Evolutionary conservation across 768 basidiomycete species (phyloP).

Genomic region (Paxillus involutus): DNA sequence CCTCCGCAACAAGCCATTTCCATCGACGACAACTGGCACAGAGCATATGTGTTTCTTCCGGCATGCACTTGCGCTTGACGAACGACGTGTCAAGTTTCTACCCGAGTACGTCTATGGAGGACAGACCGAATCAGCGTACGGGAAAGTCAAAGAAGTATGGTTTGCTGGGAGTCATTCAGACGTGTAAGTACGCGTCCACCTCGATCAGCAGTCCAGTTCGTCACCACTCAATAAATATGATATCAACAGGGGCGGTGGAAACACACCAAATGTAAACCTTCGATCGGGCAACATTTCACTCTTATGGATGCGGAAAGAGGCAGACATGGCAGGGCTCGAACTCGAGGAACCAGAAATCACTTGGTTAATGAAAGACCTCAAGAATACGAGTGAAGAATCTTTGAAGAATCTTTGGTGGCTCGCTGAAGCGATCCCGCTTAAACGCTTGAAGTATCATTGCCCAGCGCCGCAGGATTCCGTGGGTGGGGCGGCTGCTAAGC

Average conservation of each 20-base stretch:
- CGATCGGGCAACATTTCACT: constrained; percentile 14
- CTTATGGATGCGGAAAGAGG: constrained; percentile 29
- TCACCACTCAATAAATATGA: not conserved
- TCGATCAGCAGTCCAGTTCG: not conserved
- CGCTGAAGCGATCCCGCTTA: constrained; percentile 1
- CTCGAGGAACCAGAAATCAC: constrained; percentile 7
- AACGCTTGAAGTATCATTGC: constrained; percentile 3
- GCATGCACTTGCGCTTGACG: constrained; percentile 36
- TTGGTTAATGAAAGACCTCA: constrained; percentile 6
- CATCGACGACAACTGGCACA: constrained; percentile 11
- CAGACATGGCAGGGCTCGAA: constrained; percentile 16
- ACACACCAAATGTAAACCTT: constrained; percentile 3
- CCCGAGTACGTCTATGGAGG: constrained; percentile 27
- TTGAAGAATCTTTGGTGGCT: not conserved
- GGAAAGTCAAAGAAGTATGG: constrained; percentile 33
- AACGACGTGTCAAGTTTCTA: constrained; percentile 34
- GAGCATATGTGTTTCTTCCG: constrained; percentile 33
- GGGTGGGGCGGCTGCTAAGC: not conserved
- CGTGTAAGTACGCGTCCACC: constrained; percentile 23
- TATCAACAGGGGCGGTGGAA: constrained; percentile 20
- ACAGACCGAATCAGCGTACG: not conserved
- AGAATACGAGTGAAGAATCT: constrained; percentile 6
- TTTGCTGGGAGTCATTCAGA: constrained; percentile 31
- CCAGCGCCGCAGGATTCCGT: not conserved
- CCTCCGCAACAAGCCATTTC: constrained; percentile 12